These are phyloP conservation scores for Penicillium diatomitis DNA, from an alignment of 495 filamentous ascomycete species.

Conservation along the genomic window DNA sequence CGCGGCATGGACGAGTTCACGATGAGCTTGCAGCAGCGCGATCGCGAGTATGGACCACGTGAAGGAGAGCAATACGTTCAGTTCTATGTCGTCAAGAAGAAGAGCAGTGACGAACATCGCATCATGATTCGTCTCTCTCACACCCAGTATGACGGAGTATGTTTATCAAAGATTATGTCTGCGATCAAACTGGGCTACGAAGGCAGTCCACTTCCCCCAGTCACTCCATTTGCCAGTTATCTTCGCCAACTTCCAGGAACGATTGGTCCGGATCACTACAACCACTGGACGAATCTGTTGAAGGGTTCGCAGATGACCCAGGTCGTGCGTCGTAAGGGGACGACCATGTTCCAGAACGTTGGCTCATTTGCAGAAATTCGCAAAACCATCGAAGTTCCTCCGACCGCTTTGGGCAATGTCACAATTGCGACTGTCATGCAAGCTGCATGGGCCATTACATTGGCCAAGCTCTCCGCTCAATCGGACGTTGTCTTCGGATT, in stretches of 20 bases:
- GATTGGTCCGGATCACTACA: constrained; percentile 46
- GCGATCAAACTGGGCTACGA: constrained; percentile 46
- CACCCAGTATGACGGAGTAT: constrained; percentile 68
- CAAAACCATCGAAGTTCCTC: constrained; percentile 31
- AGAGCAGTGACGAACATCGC: constrained; percentile 38
- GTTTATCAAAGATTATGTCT: constrained; percentile 50
- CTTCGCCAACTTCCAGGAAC: constrained; percentile 39
- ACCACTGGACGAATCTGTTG: constrained; percentile 35
- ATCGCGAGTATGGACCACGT: constrained; percentile 41
- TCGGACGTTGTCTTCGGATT: constrained; percentile 49
- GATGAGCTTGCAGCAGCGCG: constrained; percentile 34
- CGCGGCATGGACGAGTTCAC: constrained; percentile 43
- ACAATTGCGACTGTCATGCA: constrained; percentile 49
- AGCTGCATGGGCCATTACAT: constrained; percentile 46
- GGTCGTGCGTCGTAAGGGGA: constrained; percentile 27
- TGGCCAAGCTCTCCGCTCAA: constrained; percentile 40
- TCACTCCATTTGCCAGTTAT: constrained; percentile 51
- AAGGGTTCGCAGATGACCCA: constrained; percentile 39
- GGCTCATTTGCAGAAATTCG: constrained; percentile 29
- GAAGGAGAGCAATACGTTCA: constrained; percentile 57
- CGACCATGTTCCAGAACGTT: constrained; percentile 31
- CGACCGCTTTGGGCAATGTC: constrained; percentile 37
- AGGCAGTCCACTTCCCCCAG: constrained; percentile 31
- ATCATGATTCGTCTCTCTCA: constrained; percentile 62
- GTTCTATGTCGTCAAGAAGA: constrained; percentile 48